These are phyloP conservation scores for Otatea glauca DNA, from an alignment of 176 grass and related monocot species.

Conservation along the genomic window DNA sequence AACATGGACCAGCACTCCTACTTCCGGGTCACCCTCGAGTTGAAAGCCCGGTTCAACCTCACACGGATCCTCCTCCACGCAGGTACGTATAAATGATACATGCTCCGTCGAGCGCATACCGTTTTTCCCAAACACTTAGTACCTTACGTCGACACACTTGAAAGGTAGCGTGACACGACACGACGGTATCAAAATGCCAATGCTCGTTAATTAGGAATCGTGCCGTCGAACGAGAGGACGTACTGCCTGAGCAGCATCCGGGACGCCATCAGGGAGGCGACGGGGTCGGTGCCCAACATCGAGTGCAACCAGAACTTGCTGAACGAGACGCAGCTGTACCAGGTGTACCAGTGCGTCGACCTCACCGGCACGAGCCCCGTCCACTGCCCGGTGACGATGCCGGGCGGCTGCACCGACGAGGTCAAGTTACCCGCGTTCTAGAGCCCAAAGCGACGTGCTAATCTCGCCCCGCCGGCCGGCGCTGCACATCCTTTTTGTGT, in stretches of 20 bases:
- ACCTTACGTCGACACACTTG: no score
- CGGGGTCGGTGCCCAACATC: constrained; percentile 53
- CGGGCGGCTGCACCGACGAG: constrained; percentile 7
- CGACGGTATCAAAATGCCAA: no score
- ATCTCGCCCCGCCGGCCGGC: no score
- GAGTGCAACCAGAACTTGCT: constrained; percentile 62
- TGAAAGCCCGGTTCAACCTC: constrained; percentile 58
- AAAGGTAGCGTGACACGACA: no score
- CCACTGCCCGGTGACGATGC: constrained; percentile 39
- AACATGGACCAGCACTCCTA: constrained; percentile 62
- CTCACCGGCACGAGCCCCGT: constrained; percentile 44
- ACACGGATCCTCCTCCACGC: constrained; percentile 51
- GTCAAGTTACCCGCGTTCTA: constrained; percentile 63
- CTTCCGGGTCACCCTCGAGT: constrained; percentile 54
- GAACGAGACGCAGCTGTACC: constrained; percentile 63
- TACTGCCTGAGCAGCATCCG: constrained; percentile 51
- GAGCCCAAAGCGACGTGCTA: not conserved
- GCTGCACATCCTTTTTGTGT: no score
- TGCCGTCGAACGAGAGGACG: constrained; percentile 50
- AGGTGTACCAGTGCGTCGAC: constrained; percentile 85
- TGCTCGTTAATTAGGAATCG: constrained; percentile 25
- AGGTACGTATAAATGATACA: not conserved
- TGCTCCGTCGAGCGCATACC: no score
- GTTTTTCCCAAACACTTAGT: no score
- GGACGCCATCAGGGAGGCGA: constrained; percentile 46